These are phyloP conservation scores for Lachnellula arida DNA, from an alignment of 2,329 filamentous ascomycete genomes.

Conservation along the genomic window DNA sequence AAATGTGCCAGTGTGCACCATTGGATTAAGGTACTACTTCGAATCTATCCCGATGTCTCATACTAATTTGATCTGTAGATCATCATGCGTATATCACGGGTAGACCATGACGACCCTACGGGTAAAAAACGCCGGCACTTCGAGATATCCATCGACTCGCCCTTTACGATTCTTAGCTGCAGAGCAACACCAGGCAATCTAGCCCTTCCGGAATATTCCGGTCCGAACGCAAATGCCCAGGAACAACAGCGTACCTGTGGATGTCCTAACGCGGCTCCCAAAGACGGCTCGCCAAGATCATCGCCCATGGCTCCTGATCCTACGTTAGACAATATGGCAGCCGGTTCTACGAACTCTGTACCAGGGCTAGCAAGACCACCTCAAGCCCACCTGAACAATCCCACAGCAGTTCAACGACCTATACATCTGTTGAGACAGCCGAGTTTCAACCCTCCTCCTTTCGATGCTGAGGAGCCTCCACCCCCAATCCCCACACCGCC, in stretches of 20 bases:
- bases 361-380: constrained; percentile 40
- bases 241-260: constrained; percentile 49
- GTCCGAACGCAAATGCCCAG: constrained; percentile 40
- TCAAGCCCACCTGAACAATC: constrained; percentile 41
- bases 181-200: constrained; percentile 67
- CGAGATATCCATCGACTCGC: constrained; percentile 73
- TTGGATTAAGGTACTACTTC: constrained; percentile 62
- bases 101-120: constrained; percentile 56
- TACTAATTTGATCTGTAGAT: constrained; percentile 44
- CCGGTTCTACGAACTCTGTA: constrained; percentile 13
- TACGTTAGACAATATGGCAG: constrained; percentile 38
- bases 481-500: constrained; percentile 66
- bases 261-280: constrained; percentile 54
- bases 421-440: constrained; percentile 66
- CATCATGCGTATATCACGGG: constrained; percentile 67
- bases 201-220: constrained; percentile 64
- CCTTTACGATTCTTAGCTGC: constrained; percentile 70
- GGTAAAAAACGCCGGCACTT: constrained; percentile 61
- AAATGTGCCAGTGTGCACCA: constrained; percentile 71
- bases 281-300: constrained; percentile 28
- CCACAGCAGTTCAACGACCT: constrained; percentile 35
- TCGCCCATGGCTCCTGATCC: constrained; percentile 40
- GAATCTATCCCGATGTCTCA: constrained; percentile 14
- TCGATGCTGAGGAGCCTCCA: constrained; percentile 64
- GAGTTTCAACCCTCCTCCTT: constrained; percentile 66